Percentiles rank a stretch among this genome's conserved stretches.
Conservation (phyloP, 768 basidiomycete species). For the Phaeotremella skinneri region DNA sequence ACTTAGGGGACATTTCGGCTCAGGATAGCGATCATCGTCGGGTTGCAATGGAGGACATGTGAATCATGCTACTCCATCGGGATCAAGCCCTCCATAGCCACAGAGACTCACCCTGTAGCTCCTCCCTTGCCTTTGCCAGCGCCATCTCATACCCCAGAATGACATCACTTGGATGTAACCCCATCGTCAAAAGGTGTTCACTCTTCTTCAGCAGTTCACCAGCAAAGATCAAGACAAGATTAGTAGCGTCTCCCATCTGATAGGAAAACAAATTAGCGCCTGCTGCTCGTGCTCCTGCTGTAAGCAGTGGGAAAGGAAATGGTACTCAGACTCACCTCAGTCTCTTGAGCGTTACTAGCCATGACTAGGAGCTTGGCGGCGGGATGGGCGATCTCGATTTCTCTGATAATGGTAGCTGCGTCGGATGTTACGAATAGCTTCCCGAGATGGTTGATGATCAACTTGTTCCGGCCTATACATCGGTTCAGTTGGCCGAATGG, state of each 20-base stretch:
- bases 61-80: not conserved
- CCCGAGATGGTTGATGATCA: conserved; percentile 95
- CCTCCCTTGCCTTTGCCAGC: conserved; percentile 72
- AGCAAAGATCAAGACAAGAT: conserved; percentile 88
- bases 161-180: conserved; percentile 92
- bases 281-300: conserved; percentile 5
- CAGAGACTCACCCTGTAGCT: conserved; percentile 76
- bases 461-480: conserved; percentile 81
- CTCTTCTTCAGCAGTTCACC: conserved; percentile 93
- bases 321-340: conserved; percentile 66
- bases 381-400: conserved; percentile 97
- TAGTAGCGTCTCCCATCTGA: conserved; percentile 97
- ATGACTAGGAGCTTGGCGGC: conserved; percentile 99
- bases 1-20: not conserved
- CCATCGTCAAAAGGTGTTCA: conserved; percentile 90
- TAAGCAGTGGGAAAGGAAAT: not conserved
- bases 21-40: not conserved
- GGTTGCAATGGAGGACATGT: not conserved
- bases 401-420: conserved; percentile 96
- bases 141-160: conserved; percentile 95
- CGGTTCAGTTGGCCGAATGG: not conserved
- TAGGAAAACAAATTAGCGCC: not conserved
- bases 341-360: conserved; percentile 94
- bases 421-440: conserved; percentile 96
- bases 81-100: not conserved